Conservation (phyloP, 441 rosid species). For the Populus hybrid region DNA sequence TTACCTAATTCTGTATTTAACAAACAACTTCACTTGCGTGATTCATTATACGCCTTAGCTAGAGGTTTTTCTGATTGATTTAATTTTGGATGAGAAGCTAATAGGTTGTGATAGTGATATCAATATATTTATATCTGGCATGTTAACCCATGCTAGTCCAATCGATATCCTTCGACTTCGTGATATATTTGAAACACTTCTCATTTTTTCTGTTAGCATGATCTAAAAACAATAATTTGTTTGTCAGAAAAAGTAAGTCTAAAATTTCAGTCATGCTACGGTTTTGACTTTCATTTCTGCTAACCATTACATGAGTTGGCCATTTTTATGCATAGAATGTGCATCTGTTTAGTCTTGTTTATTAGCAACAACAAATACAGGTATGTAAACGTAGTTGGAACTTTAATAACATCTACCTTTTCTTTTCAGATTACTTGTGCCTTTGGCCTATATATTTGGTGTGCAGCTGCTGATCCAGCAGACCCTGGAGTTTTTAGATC, state of each 20-base stretch:
- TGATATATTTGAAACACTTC: not conserved
- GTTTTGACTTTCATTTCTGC: not conserved
- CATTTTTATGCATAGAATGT: not conserved
- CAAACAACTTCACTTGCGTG: not conserved
- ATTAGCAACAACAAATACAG: not conserved
- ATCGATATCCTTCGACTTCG: not conserved
- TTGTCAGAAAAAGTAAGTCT: not conserved
- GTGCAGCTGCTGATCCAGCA: slow-evolving; percentile 96
- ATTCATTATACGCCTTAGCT: not conserved
- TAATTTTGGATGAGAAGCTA: not conserved
- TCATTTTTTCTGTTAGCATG: not conserved
- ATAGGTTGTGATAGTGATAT: not conserved
- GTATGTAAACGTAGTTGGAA: not conserved
- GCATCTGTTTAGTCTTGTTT: not conserved
- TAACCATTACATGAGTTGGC: not conserved
- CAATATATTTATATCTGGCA: not conserved
- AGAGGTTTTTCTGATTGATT: not conserved
- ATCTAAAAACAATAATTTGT: not conserved
- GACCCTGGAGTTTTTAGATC: slow-evolving; percentile 89
- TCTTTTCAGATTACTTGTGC: slow-evolving; percentile 67
- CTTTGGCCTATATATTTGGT: slow-evolving; percentile 93
- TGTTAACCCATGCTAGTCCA: not conserved
- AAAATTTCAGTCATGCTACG: not conserved
- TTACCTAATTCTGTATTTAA: not conserved
- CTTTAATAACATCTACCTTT: slow-evolving; percentile 21